Evolutionary conservation across 1,284 basidiomycete species (phyloP), one percentile per base, ranked within the genome.

Genomic region (Rhodotorula sp.): DNA sequence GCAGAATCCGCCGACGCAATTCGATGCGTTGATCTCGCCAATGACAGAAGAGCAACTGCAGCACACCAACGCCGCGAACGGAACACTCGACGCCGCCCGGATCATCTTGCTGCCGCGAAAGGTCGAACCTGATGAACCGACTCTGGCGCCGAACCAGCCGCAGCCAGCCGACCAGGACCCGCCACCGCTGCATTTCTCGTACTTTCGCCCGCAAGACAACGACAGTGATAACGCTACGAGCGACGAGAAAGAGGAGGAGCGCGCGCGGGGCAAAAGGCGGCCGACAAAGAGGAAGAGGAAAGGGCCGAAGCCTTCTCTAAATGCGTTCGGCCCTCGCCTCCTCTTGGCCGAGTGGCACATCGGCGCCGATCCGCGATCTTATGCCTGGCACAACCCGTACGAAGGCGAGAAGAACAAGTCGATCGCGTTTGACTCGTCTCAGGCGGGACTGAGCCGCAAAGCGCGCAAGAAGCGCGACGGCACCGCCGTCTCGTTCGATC

Each of bases 371-470:
- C 75, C 72, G 12, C 64, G 61, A 22, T 48, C 59, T 20, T 76
- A 76, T 62, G 48, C 42, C 2, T 76, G 75, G 75, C 24, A 37
- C n/a, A 72, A 70, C 60, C 70, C 69, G 30, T 76, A 76, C 67
- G 65, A 66, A 8, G 61, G 48, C 46, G 60, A 69, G 29, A 57
- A 67, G n/a, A 30, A 61, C 42, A 66, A 70, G 62, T 59, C 62
- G n/a, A 60, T 57, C 24, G 6, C 10, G 42, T 42, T 44, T 37
- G 46, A n/a, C 17, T 48, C 18, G 4, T 42, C 45, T 26, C 24
- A 65, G 51, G 29, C 49, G 6, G 46, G 30, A 45, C 15, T n/a
- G 30, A 48, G 59, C 17, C 45, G 60, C 29, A 64, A 49, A 29
- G 45, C 20, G 18, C 33, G 64, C 22, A 33, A 59, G 51, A 56